Conservation (phyloP, 2,329 filamentous ascomycete species). For the Pezicula carpinea region DNA sequence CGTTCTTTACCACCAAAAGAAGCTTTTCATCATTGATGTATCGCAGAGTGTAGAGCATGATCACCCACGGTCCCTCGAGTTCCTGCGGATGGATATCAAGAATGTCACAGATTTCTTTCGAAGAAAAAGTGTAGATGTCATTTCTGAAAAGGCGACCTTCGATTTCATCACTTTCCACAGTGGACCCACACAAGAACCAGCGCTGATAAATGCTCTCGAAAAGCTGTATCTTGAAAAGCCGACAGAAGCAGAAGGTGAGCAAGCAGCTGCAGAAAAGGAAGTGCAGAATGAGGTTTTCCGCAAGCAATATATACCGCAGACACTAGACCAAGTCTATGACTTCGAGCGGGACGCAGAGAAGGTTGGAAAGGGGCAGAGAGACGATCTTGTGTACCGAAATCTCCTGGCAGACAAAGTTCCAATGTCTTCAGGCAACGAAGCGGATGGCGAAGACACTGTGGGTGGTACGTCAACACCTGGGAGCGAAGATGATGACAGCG, state of each 20-base stretch:
- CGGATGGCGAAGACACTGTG: constrained; percentile 34
- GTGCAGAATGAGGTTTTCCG: constrained; percentile 90
- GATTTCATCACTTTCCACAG: constrained; percentile 69
- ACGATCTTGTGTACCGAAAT: constrained; percentile 78
- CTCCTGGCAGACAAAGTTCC: constrained; percentile 68
- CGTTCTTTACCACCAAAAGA: constrained; percentile 77
- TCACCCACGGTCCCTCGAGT: constrained; percentile 87
- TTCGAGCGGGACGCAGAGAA: constrained; percentile 84
- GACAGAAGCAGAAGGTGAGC: constrained; percentile 48
- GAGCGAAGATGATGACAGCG: constrained; percentile 36
- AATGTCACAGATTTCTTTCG: constrained; percentile 93
- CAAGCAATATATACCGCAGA: constrained; percentile 95
- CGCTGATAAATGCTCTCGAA: constrained; percentile 58
- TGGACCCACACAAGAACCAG: constrained; percentile 56
- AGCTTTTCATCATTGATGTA: constrained; percentile 92
- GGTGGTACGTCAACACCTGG: constrained; percentile 34
- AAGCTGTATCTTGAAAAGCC: constrained; percentile 58
- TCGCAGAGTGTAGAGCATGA: constrained; percentile 97
- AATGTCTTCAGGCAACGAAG: constrained; percentile 34
- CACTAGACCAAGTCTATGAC: constrained; percentile 92
- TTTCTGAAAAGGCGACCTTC: constrained; percentile 77
- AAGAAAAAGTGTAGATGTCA: constrained; percentile 74
- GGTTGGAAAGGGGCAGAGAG: constrained; percentile 67
- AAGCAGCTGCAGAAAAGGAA: constrained; percentile 55
- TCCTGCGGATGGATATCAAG: constrained; percentile 97